Base-by-base conservation (phyloP, 2,329 filamentous ascomycete genomes). In the Colletotrichum incanum region DNA sequence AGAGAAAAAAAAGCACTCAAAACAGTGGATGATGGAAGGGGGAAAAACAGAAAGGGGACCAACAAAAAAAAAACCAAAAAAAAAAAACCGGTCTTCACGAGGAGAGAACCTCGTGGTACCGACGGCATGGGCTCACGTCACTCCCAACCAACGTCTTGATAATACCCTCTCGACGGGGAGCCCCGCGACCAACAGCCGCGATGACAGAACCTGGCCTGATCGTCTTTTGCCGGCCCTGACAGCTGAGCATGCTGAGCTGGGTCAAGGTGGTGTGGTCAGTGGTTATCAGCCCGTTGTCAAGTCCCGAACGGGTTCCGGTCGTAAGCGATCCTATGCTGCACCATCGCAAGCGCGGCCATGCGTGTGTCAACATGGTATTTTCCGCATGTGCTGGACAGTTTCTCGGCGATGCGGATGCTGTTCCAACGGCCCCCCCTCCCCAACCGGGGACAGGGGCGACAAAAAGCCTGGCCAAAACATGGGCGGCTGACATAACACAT, bases 141-240 rank as follows among this genome's bases (percentile, higher is more conserved):
- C 39, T 14, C 41, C 20, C 41, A 14, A n/a, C n/a, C 28, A 6
- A n/a, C 4, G 11, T 26, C 18, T 47, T 28, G 28, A 34, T n/a
- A 23, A n/a, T n/a, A n/a, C n/a, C 43, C 3, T 39, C 31, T 26
- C 23, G 45, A 34, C 18, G 62, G 18, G 23, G 23, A 2, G 12
- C 58, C 58, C 41, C 43, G 28, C 39, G 39, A 43, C 28, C 2
- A 45, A 28, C 26, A 58, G 58, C 49, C 23, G 59, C 34, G 5
- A 50, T 64, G 59, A 68, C 39, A 68, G 34, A 60, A 52, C 54
- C 64, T 64, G 59, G 50, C 41, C 50, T 50, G 55, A 66, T 56
- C 18, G 14, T 31, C 26, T 31, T 7, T 54, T 18, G 18, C 31
- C 6, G 4, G 18, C 54, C 52, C 9, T 37, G 41, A 6, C 31